Percentiles rank a stretch among this genome's conserved stretches.
These are phyloP conservation scores for Peronospora belbahrii DNA, from an alignment of 352 stramenopile species.

Conservation along the genomic window DNA sequence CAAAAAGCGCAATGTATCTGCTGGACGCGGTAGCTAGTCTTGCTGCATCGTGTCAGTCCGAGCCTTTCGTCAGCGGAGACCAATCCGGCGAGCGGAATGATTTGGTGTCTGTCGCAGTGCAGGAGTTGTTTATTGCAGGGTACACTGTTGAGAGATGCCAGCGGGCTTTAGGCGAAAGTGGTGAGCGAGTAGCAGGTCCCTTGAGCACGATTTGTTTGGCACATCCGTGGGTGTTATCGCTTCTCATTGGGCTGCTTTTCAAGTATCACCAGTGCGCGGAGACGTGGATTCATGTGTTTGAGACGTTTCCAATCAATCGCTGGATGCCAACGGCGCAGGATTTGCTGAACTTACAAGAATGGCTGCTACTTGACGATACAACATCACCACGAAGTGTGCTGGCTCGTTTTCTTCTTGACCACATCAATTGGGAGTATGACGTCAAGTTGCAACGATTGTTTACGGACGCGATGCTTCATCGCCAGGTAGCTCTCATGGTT, in stretches of 20 bases:
- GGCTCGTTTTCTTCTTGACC: conserved; percentile 69
- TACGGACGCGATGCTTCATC: conserved; percentile 61
- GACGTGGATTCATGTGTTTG: conserved; percentile 78
- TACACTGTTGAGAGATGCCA: conserved; percentile 45
- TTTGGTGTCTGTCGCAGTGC: conserved; percentile 46
- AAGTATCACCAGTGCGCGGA: conserved; percentile 77
- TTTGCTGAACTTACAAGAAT: conserved; percentile 68
- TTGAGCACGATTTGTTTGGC: conserved; percentile 57
- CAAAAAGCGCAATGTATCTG: conserved; percentile 59
- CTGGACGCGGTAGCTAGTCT: conserved; percentile 60
- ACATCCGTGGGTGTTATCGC: conserved; percentile 54
- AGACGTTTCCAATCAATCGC: conserved; percentile 81
- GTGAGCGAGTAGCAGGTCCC: conserved; percentile 39
- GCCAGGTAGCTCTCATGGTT: conserved; percentile 70
- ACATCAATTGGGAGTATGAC: conserved; percentile 83
- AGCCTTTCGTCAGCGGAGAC: background rate
- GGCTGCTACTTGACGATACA: conserved; percentile 73
- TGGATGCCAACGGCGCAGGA: conserved; percentile 64
- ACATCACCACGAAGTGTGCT: conserved; percentile 45
- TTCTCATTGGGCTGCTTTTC: conserved; percentile 51
- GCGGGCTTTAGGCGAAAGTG: conserved; percentile 37
- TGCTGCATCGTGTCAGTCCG: conserved; percentile 27
- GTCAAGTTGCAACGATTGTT: conserved; percentile 55
- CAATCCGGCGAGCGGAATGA: conserved; percentile 26
- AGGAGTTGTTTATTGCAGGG: conserved; percentile 59